Percentiles rank a stretch among this genome's conserved stretches.
Conservation (phyloP, 495 filamentous ascomycete species). For the Penicillium antarcticum region DNA sequence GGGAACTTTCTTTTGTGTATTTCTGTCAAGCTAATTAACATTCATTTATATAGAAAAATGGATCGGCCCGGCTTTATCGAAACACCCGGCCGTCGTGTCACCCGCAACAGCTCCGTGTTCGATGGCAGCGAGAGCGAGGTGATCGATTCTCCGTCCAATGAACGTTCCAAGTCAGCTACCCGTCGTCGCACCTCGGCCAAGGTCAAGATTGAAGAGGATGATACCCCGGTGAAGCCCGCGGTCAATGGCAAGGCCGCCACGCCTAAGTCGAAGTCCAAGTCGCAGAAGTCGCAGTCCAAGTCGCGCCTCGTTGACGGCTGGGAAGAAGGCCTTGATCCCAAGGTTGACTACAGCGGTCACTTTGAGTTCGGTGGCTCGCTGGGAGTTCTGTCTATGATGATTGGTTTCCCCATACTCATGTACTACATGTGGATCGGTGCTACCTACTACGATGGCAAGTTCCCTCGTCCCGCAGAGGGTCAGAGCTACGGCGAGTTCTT, state of each 20-base stretch:
- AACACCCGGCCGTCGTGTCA: constrained; percentile 49
- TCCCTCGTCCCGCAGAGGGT: constrained; percentile 63
- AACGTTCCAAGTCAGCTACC: constrained; percentile 25
- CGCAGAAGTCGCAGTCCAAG: constrained; percentile 4
- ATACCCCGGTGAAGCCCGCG: constrained; percentile 18
- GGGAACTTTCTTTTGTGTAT: neutral
- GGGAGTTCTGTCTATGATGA: constrained; percentile 80
- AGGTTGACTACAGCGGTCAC: constrained; percentile 73
- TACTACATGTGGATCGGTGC: constrained; percentile 99
- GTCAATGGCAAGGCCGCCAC: constrained; percentile 39
- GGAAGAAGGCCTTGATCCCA: constrained; percentile 67
- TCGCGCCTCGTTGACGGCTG: constrained; percentile 61
- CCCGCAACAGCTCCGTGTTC: constrained; percentile 39
- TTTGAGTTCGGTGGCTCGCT: constrained; percentile 87
- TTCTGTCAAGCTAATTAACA: constrained; percentile 6
- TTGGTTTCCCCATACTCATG: constrained; percentile 90
- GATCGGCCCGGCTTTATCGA: constrained; percentile 56
- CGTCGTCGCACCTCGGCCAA: constrained; percentile 33
- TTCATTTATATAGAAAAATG: constrained; percentile 46
- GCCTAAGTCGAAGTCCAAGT: constrained; percentile 16
- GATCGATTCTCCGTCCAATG: constrained; percentile 28
- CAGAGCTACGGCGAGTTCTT: constrained; percentile 68
- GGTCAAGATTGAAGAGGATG: constrained; percentile 32
- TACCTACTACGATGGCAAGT: constrained; percentile 80
- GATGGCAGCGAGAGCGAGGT: constrained; percentile 30